Conservation (phyloP, 2,329 filamentous ascomycete genomes). For the Aspergillus versicolor region DNA sequence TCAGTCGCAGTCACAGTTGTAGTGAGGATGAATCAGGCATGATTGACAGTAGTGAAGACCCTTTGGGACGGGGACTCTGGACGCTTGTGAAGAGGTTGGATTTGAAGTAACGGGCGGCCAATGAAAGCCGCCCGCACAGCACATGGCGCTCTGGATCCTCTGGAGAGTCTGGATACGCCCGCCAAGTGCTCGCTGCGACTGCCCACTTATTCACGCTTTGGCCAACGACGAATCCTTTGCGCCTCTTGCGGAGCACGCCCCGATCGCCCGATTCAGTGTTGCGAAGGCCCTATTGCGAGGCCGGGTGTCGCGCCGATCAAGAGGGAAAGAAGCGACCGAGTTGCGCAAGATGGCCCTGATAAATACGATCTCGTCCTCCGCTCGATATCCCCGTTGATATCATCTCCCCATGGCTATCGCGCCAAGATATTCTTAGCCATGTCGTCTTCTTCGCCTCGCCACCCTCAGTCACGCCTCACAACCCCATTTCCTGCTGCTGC, state of each 20-base stretch:
- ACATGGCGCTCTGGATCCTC: background rate
- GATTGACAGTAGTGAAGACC: background rate
- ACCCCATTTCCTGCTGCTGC: background rate
- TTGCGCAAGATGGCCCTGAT: background rate
- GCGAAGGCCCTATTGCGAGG: background rate
- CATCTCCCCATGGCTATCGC: background rate
- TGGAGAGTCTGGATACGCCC: background rate
- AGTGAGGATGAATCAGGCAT: background rate
- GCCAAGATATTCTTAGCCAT: slow-evolving; percentile 6
- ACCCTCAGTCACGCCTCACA: background rate
- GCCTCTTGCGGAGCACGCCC: background rate
- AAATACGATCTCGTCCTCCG: background rate
- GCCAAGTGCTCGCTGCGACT: background rate
- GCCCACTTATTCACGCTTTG: background rate
- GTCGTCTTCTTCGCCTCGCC: background rate
- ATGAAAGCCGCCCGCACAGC: background rate
- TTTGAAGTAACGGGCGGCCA: background rate
- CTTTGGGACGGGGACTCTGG: background rate
- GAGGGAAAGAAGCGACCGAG: slow-evolving; percentile 10
- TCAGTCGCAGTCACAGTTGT: too few relatives aligned
- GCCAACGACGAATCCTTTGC: slow-evolving; percentile 5
- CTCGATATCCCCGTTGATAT: background rate
- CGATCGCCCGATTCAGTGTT: background rate
- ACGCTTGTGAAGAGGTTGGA: background rate
- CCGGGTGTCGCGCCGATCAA: background rate